Evolutionary conservation across 257 asterid genomes (phyloP).

Genomic region (Galeopsis tetrahit): DNA sequence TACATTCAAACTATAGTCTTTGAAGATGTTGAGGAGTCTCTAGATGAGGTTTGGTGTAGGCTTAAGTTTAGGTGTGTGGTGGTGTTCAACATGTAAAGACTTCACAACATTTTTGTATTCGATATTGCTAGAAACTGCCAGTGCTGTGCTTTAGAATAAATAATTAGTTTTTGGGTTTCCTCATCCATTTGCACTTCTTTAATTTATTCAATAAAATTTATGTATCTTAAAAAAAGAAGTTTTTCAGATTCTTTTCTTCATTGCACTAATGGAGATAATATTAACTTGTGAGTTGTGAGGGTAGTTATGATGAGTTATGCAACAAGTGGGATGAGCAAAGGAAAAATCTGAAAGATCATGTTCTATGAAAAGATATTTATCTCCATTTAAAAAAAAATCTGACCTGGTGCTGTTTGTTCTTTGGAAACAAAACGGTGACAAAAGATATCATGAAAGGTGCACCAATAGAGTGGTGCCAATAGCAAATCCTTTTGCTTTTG

Average conservation of each 20-base stretch:
- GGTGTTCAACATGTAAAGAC: neutral
- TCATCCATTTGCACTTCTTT: neutral
- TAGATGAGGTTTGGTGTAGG: neutral
- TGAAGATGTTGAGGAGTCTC: neutral
- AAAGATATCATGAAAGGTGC: conserved; percentile 5
- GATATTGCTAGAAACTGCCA: neutral
- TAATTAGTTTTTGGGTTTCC: neutral
- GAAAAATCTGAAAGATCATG: neutral
- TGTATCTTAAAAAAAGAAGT: neutral
- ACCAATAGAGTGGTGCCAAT: neutral
- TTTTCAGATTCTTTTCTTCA: neutral
- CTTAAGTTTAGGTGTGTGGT: neutral
- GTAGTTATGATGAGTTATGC: conserved; percentile 5
- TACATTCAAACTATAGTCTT: neutral
- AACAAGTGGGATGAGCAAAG: neutral
- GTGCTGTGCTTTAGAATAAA: neutral
- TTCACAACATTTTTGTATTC: neutral
- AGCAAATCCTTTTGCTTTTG: neutral
- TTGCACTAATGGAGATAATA: neutral
- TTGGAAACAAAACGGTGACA: conserved; percentile 4
- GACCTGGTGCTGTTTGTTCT: neutral
- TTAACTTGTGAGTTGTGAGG: neutral
- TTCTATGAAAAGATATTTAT: neutral
- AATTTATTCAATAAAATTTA: neutral
- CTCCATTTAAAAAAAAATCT: neutral